phyloP scores from a whole-genome alignment of 768 basidiomycete species.

The Macrolepiota albuminosa region DNA sequence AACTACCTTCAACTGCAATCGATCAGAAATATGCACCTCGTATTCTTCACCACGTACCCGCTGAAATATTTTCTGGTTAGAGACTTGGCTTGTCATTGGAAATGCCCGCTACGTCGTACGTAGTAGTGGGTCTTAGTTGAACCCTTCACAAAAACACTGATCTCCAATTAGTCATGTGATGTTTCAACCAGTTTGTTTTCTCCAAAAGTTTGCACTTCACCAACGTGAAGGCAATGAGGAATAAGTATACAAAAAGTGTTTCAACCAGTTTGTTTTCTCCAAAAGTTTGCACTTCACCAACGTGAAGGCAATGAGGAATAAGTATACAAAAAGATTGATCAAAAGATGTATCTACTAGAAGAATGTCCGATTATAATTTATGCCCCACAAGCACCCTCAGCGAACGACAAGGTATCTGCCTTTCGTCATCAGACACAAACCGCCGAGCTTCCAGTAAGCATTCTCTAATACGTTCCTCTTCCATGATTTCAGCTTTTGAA shows the following conservation, averaged over 20 bases:
- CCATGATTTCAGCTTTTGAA: slow-evolving; percentile 64
- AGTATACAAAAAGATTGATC: neutral
- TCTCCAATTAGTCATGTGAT: too few species aligned
- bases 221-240: neutral
- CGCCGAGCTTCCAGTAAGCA: slow-evolving; percentile 57
- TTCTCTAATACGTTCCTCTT: slow-evolving; percentile 58
- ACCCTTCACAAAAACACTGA: too few species aligned
- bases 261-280: neutral
- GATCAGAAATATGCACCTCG: neutral
- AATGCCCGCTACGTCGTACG: neutral
- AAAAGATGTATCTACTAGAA: slow-evolving; percentile 1
- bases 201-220: neutral
- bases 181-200: slow-evolving; percentile 6
- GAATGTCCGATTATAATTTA: slow-evolving; percentile 30
- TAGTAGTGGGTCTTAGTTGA: neutral
- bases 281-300: neutral
- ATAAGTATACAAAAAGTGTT: neutral
- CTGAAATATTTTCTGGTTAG: slow-evolving; percentile 30
- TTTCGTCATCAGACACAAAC: slow-evolving; percentile 45
- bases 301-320: too few species aligned
- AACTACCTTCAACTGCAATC: slow-evolving; percentile 53
- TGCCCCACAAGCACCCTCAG: slow-evolving; percentile 57
- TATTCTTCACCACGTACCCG: slow-evolving; percentile 23
- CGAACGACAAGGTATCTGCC: slow-evolving; percentile 52
- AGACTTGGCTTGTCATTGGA: slow-evolving; percentile 18